Conservation (phyloP, 192 early-diverging fungal genomes). For the Lobosporangium transversale region DNA sequence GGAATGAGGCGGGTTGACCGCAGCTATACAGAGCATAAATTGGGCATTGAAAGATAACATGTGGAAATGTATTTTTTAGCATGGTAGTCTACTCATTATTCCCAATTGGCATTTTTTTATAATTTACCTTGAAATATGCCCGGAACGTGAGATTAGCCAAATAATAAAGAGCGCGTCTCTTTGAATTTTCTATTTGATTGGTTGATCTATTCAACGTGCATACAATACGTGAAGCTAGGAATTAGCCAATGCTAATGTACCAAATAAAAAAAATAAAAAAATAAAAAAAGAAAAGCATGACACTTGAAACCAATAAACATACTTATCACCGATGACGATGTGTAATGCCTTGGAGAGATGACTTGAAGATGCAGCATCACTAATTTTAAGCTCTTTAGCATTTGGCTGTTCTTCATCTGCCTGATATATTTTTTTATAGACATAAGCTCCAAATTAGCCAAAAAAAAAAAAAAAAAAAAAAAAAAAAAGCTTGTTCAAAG, state of each 20-base stretch:
- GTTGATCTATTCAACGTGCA: background rate
- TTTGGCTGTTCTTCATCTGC: conserved; percentile 9
- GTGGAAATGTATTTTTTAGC: too few species aligned
- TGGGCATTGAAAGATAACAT: background rate
- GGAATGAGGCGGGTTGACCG: conserved; percentile 55
- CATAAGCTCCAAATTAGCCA: background rate
- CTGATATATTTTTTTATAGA: too few species aligned
- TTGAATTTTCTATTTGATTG: conserved; percentile 32
- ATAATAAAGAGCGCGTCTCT: conserved; percentile 53
- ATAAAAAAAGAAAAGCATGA: background rate
- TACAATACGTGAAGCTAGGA: background rate
- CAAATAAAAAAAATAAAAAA: background rate
- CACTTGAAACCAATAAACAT: background rate
- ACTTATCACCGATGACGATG: conserved; percentile 58
- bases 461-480: conserved; percentile 3
- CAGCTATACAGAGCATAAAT: conserved; percentile 19
- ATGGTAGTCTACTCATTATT: too few species aligned
- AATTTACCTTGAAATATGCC: conserved; percentile 58
- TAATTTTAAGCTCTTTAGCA: conserved; percentile 39
- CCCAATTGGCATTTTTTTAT: background rate
- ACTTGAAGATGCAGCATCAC: conserved; percentile 35
- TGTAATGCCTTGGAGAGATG: conserved; percentile 57
- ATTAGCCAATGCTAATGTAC: background rate
- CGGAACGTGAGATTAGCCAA: conserved; percentile 60
- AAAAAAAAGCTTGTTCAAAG: too few species aligned